phyloP scores from a whole-genome alignment of 2,329 filamentous ascomycete species.

The Colletotrichum costaricense region DNA sequence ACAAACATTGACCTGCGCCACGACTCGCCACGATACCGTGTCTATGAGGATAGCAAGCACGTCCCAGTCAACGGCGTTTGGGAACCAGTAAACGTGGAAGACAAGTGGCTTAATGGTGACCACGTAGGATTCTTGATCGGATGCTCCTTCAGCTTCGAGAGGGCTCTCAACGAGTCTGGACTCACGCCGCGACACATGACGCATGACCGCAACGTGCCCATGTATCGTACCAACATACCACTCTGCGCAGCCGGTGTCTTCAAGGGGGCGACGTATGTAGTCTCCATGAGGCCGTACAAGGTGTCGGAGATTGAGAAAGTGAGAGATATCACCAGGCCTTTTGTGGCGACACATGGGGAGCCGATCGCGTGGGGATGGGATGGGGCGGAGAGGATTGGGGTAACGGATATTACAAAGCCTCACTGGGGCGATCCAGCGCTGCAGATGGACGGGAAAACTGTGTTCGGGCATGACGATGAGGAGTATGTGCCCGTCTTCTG shows the following conservation, averaged over 20 bases:
- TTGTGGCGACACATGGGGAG: slow-evolving; percentile 70
- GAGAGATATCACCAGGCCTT: slow-evolving; percentile 65
- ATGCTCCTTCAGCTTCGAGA: slow-evolving; percentile 73
- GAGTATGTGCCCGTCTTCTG: slow-evolving; percentile 68
- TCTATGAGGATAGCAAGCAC: slow-evolving; percentile 63
- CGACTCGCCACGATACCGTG: slow-evolving; percentile 68
- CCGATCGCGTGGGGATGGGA: slow-evolving; percentile 75
- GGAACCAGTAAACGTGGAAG: slow-evolving; percentile 51
- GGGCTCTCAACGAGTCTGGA: slow-evolving; percentile 61
- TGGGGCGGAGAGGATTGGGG: slow-evolving; percentile 61
- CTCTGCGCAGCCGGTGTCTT: slow-evolving; percentile 70
- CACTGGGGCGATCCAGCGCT: slow-evolving; percentile 67
- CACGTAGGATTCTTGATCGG: slow-evolving; percentile 73
- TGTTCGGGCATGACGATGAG: slow-evolving; percentile 43
- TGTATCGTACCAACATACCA: slow-evolving; percentile 69
- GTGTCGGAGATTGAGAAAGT: slow-evolving; percentile 61
- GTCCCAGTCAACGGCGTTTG: slow-evolving; percentile 42
- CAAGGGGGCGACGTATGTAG: slow-evolving; percentile 63
- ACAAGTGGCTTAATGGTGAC: slow-evolving; percentile 63
- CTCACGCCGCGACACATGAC: slow-evolving; percentile 62
- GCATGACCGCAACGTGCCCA: slow-evolving; percentile 64
- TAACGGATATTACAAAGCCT: slow-evolving; percentile 61
- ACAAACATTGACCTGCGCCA: slow-evolving; percentile 64
- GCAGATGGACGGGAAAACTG: slow-evolving; percentile 51
- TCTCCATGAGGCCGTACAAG: slow-evolving; percentile 72